Evolutionary conservation across 2,329 filamentous ascomycete genomes (phyloP).

Genomic region (Myriosclerotinia curreyana): DNA sequence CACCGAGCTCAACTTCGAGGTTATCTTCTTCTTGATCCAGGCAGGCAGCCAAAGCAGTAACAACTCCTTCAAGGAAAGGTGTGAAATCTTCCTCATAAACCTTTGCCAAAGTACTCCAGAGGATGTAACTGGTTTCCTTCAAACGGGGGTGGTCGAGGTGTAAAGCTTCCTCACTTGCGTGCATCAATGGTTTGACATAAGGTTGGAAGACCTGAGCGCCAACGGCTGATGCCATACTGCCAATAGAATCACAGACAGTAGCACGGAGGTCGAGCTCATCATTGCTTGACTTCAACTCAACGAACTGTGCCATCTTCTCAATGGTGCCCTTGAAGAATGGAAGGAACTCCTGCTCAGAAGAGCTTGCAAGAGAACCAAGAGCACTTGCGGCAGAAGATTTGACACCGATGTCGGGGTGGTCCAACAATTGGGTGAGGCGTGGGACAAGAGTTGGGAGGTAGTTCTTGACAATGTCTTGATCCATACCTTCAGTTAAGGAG

Average conservation of each 20-base stretch:
- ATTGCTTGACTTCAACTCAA: constrained; percentile 81
- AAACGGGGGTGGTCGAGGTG: constrained; percentile 84
- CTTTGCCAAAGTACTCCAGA: constrained; percentile 93
- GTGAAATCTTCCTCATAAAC: constrained; percentile 84
- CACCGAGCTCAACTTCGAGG: constrained; percentile 70
- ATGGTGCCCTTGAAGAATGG: constrained; percentile 93
- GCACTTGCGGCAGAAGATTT: constrained; percentile 88
- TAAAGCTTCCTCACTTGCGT: constrained; percentile 86
- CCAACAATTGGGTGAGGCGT: constrained; percentile 78
- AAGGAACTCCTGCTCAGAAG: constrained; percentile 76
- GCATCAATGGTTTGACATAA: constrained; percentile 87
- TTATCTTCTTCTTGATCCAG: constrained; percentile 86
- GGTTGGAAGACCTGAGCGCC: constrained; percentile 83
- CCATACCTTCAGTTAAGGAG: constrained; percentile 81
- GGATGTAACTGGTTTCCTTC: constrained; percentile 93
- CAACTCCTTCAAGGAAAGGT: constrained; percentile 73
- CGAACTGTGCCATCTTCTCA: constrained; percentile 80
- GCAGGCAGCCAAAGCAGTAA: constrained; percentile 77
- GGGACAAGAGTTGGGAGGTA: constrained; percentile 83
- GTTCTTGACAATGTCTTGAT: constrained; percentile 72
- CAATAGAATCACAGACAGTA: constrained; percentile 88
- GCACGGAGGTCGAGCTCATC: constrained; percentile 88
- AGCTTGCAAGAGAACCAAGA: constrained; percentile 84
- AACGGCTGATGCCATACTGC: constrained; percentile 86
- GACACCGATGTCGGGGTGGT: constrained; percentile 81